phyloP scores from a whole-genome alignment of 1,284 basidiomycete genomes.

The Wallemia mellicola region DNA sequence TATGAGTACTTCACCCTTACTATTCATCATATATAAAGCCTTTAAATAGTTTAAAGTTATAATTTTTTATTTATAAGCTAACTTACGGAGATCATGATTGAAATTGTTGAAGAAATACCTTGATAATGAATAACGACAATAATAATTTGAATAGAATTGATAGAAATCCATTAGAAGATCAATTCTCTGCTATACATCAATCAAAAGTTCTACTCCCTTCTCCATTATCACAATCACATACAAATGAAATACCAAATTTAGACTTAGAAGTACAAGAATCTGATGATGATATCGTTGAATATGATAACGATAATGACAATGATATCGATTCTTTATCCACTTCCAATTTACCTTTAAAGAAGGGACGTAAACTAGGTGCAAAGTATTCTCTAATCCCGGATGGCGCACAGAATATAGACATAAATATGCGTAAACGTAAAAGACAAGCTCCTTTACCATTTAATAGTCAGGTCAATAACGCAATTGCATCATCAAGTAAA shows the following conservation, averaged over 20 bases:
- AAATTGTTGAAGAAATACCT: neutral
- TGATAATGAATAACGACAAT: too few relatives aligned
- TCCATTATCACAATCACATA: neutral
- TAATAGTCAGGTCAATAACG: neutral
- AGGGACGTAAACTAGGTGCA: neutral
- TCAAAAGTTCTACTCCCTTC: neutral
- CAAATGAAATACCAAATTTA: neutral
- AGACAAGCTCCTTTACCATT: neutral
- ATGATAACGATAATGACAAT: too few relatives aligned
- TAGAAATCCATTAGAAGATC: too few relatives aligned
- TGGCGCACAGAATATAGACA: neutral
- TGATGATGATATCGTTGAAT: neutral
- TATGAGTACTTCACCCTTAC: slow-evolving; percentile 89
- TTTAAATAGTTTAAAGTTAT: neutral
- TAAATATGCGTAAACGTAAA: neutral
- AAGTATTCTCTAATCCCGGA: neutral
- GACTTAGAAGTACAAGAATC: neutral
- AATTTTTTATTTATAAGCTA: neutral
- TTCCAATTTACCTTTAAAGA: neutral
- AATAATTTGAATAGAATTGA: too few relatives aligned
- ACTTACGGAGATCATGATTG: neutral
- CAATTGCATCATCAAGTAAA: neutral
- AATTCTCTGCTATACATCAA: too few relatives aligned
- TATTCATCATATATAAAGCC: slow-evolving; percentile 71
- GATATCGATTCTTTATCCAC: neutral